phyloP scores from a whole-genome alignment of 371 early-diverging fungal species.

The Mortierella sp. region DNA sequence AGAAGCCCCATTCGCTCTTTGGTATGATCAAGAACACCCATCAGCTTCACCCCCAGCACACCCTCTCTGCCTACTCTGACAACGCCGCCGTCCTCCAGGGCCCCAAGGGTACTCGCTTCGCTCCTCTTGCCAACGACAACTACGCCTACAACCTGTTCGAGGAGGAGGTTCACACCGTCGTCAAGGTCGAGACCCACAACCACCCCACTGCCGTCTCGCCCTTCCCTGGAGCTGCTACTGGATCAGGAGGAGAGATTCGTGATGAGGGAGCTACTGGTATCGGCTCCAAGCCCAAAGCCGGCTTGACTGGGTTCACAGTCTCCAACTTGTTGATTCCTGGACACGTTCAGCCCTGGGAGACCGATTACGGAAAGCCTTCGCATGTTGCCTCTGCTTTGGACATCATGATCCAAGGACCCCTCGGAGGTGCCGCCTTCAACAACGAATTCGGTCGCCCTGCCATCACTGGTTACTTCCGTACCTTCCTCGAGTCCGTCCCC shows the following conservation, averaged over 20 bases:
- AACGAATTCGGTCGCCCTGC: conserved; percentile 99
- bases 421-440: conserved; percentile 97
- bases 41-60: conserved; percentile 80
- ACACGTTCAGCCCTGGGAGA: conserved; percentile 94
- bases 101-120: conserved; percentile 78
- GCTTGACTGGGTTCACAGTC: conserved; percentile 93
- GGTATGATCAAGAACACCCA: conserved; percentile 96
- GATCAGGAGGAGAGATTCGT: conserved; percentile 97
- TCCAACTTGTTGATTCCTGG: conserved; percentile 94
- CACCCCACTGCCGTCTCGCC: conserved; percentile 99
- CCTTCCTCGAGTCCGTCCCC: conserved; percentile 84
- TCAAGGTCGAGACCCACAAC: conserved; percentile 98
- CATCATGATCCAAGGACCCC: conserved; percentile 97
- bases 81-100: conserved; percentile 97
- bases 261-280: conserved; percentile 98
- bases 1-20: conserved; percentile 87
- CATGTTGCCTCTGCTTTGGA: conserved; percentile 94
- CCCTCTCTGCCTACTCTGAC: conserved; percentile 96
- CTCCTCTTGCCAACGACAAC: conserved; percentile 63
- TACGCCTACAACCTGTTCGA: conserved; percentile 67
- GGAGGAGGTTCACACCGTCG: conserved; percentile 85
- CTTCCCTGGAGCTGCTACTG: conserved; percentile 95
- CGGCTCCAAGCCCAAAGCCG: conserved; percentile 95
- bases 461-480: conserved; percentile 96
- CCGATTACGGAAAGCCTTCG: conserved; percentile 85